Base-by-base conservation (phyloP, 176 grass and related monocot species). In the Oryza punctata region DNA sequence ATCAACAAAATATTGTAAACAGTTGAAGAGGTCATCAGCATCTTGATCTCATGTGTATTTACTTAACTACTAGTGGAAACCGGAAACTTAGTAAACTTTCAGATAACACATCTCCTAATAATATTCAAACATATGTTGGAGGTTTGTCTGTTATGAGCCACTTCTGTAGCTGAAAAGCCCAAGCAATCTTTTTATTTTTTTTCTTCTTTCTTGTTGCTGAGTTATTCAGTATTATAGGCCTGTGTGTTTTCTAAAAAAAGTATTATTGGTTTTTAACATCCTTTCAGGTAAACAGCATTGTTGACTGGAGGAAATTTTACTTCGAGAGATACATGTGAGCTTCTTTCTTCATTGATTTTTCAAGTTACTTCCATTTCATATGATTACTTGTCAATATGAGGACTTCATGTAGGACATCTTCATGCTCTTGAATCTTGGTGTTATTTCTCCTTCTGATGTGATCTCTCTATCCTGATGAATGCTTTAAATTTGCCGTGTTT, bases 271-370 rank as follows among this genome's bases (percentile, higher is more conserved):
- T 78, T 85, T 8, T 81, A 19, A 24, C 15, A 69, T 69, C 12
- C 75, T 91, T 92, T 90, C 85, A 99, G 93, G 87, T 99, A 69
- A 93, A 96, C 65, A 99, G 93, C 89, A 88, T 99, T 64, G 91
- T 96, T 87, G 91, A 91, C 77, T 99, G 96, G 96, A 90, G 91
- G 80, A 99, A 95, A 70, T 90, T 99, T 88, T 99, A 99, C 80
- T 79, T 69, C 40, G 91, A 94, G 78, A 92, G 86, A 99, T 99
- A 99, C 83, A 90, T 81, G 96, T 99, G 89, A 99, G 91, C 13
- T 78, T 82, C 27, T 79, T 67, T 57, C 24, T 74, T 78, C 29
- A 52, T 65, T 69, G 23, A 19, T 40, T 59, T 23, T 28, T 80
- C 50, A 41, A 72, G 61, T 73, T 85, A 16, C 69, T 81, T 86